A percentile compares a stretch with the other conserved stretches of the same genome.
Conservation (phyloP, 179 eudicot species). For the Camellia oleifera region DNA sequence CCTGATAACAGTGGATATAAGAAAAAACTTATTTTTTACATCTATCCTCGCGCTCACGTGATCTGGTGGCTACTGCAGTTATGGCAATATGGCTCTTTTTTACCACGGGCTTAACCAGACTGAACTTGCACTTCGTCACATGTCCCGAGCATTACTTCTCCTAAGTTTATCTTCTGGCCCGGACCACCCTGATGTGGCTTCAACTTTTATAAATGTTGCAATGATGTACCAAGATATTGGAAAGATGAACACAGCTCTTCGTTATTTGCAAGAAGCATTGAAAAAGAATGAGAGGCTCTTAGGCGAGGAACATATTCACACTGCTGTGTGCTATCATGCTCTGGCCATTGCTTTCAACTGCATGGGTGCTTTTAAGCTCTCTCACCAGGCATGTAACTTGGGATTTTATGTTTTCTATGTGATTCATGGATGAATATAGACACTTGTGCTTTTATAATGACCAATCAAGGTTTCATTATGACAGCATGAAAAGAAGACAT, state of each 20-base stretch:
- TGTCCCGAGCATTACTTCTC: conserved; percentile 87
- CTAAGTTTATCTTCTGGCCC: conserved; percentile 90
- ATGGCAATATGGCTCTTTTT: conserved; percentile 98
- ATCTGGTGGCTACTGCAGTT: conserved; percentile 42
- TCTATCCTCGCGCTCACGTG: background rate
- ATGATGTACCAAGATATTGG: conserved; percentile 99
- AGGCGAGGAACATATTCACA: conserved; percentile 95
- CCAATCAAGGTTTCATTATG: conserved; percentile 15
- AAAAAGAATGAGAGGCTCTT: conserved; percentile 87
- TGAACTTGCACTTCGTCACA: conserved; percentile 87
- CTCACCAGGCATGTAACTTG: conserved; percentile 63
- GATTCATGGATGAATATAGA: background rate
- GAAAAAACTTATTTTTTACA: background rate
- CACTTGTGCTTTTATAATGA: conserved; percentile 4
- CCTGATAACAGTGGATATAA: background rate
- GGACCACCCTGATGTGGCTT: conserved; percentile 97
- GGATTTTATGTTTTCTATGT: background rate
- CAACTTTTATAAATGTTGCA: conserved; percentile 91
- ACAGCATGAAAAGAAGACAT: conserved; percentile 94
- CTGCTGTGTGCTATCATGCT: conserved; percentile 97
- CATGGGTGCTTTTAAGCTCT: conserved; percentile 89
- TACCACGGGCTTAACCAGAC: conserved; percentile 95
- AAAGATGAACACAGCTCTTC: conserved; percentile 87
- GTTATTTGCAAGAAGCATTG: conserved; percentile 94
- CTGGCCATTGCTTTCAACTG: conserved; percentile 93